Conservation (phyloP, 2,329 filamentous ascomycete species). For the Tolypocladium tropicale region DNA sequence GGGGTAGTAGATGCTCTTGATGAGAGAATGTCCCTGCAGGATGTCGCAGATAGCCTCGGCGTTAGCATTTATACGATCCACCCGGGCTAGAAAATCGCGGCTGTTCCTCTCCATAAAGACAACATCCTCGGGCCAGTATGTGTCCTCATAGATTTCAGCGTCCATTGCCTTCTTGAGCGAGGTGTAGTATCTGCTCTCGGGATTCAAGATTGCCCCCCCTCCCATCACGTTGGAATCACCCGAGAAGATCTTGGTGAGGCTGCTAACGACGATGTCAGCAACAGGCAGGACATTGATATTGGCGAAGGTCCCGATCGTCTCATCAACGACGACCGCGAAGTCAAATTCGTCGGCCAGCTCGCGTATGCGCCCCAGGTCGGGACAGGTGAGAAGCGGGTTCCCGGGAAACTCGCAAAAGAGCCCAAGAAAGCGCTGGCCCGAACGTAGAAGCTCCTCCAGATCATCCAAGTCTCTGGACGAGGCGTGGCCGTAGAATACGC, state of each 20-base stretch:
- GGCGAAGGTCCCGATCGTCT: conserved; percentile 92
- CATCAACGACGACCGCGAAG: conserved; percentile 86
- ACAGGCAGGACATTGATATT: conserved; percentile 88
- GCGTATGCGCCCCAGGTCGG: conserved; percentile 75
- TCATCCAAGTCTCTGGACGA: conserved; percentile 72
- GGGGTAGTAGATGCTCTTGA: conserved; percentile 81
- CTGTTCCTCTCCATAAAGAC: conserved; percentile 96
- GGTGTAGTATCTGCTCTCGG: conserved; percentile 58
- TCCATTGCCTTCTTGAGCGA: conserved; percentile 56
- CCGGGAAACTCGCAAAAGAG: conserved; percentile 94
- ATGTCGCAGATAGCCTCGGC: conserved; percentile 74
- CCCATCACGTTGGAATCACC: conserved; percentile 99
- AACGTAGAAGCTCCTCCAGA: conserved; percentile 59
- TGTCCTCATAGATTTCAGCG: conserved; percentile 63
- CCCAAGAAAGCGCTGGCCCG: conserved; percentile 67
- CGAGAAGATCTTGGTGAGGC: conserved; percentile 92
- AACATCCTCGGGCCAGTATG: conserved; percentile 87
- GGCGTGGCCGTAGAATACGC: conserved; percentile 76
- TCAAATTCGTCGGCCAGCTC: conserved; percentile 70
- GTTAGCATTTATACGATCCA: conserved; percentile 76
- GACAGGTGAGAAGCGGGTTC: conserved; percentile 79
- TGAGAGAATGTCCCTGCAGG: conserved; percentile 46
- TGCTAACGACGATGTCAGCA: conserved; percentile 88
- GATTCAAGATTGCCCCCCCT: conserved; percentile 59
- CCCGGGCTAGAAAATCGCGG: conserved; percentile 75